Conservation (phyloP, 2,329 filamentous ascomycete species). For the Thermoascus crustaceus region DNA sequence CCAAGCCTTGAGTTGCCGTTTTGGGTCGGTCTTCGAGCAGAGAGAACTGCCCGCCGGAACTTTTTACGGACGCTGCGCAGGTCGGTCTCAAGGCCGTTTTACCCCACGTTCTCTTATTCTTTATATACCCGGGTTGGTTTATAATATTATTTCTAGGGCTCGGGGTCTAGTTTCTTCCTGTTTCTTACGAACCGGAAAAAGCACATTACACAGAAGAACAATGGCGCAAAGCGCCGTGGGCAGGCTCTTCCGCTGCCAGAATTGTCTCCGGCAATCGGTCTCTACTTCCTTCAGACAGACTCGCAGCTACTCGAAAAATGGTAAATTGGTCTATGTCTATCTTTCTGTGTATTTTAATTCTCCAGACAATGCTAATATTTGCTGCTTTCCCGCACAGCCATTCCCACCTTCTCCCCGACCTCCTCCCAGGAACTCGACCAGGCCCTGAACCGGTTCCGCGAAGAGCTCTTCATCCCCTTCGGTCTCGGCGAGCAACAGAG, state of each 20-base stretch:
- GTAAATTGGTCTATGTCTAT: constrained; percentile 11
- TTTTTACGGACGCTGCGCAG: constrained; percentile 18
- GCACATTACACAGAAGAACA: constrained; percentile 5
- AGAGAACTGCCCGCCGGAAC: constrained; percentile 15
- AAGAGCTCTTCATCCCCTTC: constrained; percentile 38
- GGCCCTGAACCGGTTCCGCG: constrained; percentile 33
- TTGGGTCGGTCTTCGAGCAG: too few species aligned
- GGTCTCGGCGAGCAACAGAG: constrained; percentile 30
- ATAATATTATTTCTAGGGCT: too few species aligned
- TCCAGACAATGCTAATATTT: constrained; percentile 9
- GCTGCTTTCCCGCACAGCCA: constrained; percentile 14
- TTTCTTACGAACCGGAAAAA: neutral
- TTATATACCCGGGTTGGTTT: too few species aligned
- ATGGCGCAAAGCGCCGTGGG: constrained; percentile 35
- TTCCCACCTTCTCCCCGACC: constrained; percentile 34
- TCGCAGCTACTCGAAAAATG: constrained; percentile 24
- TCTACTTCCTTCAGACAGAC: constrained; percentile 21
- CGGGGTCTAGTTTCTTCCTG: constrained; percentile 3
- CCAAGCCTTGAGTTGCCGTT: constrained; percentile 24
- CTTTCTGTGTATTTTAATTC: neutral
- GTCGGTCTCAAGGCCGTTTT: too few species aligned
- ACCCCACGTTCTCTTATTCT: constrained; percentile 7
- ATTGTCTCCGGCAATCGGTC: constrained; percentile 24
- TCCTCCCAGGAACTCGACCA: constrained; percentile 34
- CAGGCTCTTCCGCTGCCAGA: constrained; percentile 31